A percentile compares a stretch with the other conserved stretches of the same genome.
Conservation (phyloP, 345 rosid species). For the Moringa oleifera region DNA sequence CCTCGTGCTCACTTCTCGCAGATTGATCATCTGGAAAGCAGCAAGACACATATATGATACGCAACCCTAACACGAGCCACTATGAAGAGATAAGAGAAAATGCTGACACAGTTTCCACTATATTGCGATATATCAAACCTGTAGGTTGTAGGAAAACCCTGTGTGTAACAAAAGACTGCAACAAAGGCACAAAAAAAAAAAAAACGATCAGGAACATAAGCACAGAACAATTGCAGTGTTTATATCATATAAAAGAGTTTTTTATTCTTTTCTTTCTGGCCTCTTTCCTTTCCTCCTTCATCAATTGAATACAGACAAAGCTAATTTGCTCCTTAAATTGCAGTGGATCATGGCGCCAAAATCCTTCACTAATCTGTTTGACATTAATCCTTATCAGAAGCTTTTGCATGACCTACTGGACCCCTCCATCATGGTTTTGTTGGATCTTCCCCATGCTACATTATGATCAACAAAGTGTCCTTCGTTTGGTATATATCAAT, state of each 20-base stretch:
- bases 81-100: neutral
- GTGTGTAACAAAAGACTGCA: constrained; percentile 78
- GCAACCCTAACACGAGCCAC: neutral
- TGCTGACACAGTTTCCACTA: neutral
- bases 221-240: neutral
- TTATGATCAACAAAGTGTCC: no score
- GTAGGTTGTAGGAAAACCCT: constrained; percentile 38
- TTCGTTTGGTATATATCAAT: no score
- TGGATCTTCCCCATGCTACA: no score
- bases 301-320: neutral
- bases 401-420: no score
- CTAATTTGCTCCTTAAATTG: neutral
- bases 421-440: no score
- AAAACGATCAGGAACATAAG: neutral
- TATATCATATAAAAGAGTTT: neutral
- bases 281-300: no score
- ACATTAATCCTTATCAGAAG: no score
- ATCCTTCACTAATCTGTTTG: no score
- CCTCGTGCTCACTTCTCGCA: constrained; percentile 15
- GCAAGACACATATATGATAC: neutral
- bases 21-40: constrained; percentile 33
- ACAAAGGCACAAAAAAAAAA: constrained; percentile 8
- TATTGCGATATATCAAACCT: constrained; percentile 28
- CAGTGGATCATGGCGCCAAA: neutral
- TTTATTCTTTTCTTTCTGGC: neutral